Evolutionary conservation across 2,329 filamentous ascomycete genomes (phyloP), one percentile per base, ranked within the genome.

Genomic region (Colletotrichum chrysophilum): DNA sequence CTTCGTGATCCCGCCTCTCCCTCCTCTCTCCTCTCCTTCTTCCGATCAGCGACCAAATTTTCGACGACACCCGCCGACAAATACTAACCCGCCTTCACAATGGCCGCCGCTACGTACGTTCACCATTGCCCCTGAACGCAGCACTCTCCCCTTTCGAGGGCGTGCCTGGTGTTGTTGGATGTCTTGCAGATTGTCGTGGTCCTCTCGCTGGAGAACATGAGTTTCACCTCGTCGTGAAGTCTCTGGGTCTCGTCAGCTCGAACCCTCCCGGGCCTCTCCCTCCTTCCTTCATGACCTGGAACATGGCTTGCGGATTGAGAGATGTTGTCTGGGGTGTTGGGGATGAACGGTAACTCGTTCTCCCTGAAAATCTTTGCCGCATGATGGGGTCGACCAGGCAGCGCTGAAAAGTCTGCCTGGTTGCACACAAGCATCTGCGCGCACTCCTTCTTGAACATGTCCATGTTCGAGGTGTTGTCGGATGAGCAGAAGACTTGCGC

Each of bases 341-440:
- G 90, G 93, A 86, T 93, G 93, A 95, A 95, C 89, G 88, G 80
- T 77, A 77, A 75, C 77, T 78, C 88, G 89, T 95, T 95, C 94
- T 91, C 92, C 90, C 93, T 91, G 79, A 95, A 96, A 95, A 88
- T 26, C 79, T 95, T 93, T 93, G 92, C 93, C 91, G 88, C 86
- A 84, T 83, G 85, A 85, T 81, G 77, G 64, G 73, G 43, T 76
- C 43, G 5, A 21, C 72, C 71, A n/a, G 74, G 67, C 64, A 69
- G 71, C 70, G 77, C 81, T 81, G 81, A 80, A 82, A 83, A 79
- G 79, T 66, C 77, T 77, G 74, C 26, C 58, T 32, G n/a, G 14
- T 71, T 48, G 71, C 78, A 78, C 78, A 58, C 83, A 83, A 85
- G 85, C 79, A 82, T 78, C 82, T 83, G 84, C 85, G 88, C 85